phyloP scores from a whole-genome alignment of 2,329 filamentous ascomycete genomes.

The Akanthomyces lecanii region DNA sequence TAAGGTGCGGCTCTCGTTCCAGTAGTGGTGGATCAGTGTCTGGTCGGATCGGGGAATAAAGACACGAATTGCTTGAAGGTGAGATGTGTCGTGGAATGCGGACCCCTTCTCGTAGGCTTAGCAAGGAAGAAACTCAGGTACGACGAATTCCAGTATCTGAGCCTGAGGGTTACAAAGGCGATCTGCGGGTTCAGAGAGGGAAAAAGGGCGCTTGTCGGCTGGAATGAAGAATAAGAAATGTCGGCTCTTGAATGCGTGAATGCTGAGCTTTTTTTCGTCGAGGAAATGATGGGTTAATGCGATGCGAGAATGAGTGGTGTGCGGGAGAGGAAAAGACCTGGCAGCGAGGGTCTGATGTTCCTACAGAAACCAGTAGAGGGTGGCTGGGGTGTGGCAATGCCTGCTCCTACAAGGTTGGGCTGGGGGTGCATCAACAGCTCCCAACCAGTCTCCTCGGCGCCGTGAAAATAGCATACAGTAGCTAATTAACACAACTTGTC shows the following conservation, averaged over 20 bases:
- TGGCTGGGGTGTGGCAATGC: conserved; percentile 12
- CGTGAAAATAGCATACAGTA: neutral
- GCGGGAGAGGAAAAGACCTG: neutral
- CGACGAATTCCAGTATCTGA: conserved; percentile 1
- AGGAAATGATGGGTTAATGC: neutral
- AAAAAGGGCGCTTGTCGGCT: neutral
- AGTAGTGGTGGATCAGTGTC: neutral
- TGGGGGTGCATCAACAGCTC: neutral
- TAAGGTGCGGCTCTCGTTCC: neutral
- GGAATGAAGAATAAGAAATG: conserved; percentile 4
- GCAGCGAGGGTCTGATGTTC: conserved; percentile 2
- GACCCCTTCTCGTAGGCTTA: neutral
- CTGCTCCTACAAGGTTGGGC: conserved; percentile 11
- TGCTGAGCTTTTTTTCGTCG: neutral
- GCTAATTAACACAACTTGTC: neutral
- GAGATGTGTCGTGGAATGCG: conserved; percentile 5
- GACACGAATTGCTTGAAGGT: neutral
- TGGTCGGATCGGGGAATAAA: neutral
- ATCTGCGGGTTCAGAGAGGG: neutral
- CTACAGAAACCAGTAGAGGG: conserved; percentile 15
- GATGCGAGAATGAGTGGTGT: neutral
- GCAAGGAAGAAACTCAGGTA: neutral
- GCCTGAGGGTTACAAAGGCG: neutral
- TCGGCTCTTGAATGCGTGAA: neutral
- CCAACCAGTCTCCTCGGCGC: neutral